These are phyloP conservation scores for Tetrapisispora nanseiensis DNA, from an alignment of 805 yeast species.

Conservation along the genomic window DNA sequence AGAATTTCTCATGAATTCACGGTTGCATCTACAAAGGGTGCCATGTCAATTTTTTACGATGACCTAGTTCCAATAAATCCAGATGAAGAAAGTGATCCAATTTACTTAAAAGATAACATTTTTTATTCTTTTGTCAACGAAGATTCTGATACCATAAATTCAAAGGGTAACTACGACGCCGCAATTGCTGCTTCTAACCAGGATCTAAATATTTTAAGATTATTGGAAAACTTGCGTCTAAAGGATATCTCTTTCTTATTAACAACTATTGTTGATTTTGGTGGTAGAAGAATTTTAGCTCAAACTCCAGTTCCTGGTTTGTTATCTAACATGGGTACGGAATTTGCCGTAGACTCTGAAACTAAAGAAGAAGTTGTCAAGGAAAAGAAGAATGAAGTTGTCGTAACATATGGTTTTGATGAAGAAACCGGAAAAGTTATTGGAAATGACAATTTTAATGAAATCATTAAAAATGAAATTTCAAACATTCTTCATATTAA, in stretches of 20 bases:
- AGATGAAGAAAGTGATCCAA: conserved; percentile 54
- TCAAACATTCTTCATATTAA: conserved; percentile 74
- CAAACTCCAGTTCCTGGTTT: conserved; percentile 94
- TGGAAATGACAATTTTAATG: conserved; percentile 43
- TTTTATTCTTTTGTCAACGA: conserved; percentile 77
- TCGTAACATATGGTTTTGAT: conserved; percentile 66
- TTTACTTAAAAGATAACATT: conserved; percentile 71
- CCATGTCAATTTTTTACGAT: conserved; percentile 64
- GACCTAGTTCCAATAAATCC: conserved; percentile 74
- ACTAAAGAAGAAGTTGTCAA: conserved; percentile 33
- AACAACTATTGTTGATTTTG: conserved; percentile 81
- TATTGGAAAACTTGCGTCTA: conserved; percentile 56
- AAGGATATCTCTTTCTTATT: conserved; percentile 59
- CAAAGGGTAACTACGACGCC: conserved; percentile 74
- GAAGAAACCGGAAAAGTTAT: conserved; percentile 47
- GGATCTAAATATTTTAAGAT: conserved; percentile 65
- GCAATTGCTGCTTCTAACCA: conserved; percentile 71
- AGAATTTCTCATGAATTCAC: conserved; percentile 71
- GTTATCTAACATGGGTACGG: conserved; percentile 33
- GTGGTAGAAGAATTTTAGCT: conserved; percentile 80
- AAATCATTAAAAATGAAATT: conserved; percentile 43
- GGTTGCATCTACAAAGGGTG: conserved; percentile 66
- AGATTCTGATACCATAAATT: conserved; percentile 44
- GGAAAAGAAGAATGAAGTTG: conserved; percentile 32
- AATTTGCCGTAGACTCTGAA: conserved; percentile 32